Conservation (phyloP, 2,329 filamentous ascomycete genomes). For the Cordyceps cicadae region DNA sequence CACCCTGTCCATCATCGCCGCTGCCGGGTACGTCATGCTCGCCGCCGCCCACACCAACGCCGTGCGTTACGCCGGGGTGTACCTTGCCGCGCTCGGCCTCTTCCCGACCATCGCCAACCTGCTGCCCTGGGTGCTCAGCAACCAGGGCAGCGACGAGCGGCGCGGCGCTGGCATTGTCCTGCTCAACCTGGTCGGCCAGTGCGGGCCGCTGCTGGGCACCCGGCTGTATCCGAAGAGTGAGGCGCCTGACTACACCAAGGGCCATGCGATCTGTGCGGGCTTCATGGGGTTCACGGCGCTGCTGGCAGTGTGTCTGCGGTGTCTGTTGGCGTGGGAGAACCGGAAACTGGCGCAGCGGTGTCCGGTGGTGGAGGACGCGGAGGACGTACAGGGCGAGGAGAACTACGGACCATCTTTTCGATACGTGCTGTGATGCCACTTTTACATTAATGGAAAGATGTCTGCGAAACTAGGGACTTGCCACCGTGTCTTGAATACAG, state of each 20-base stretch:
- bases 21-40: conserved; percentile 21
- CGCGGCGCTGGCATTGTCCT: conserved; percentile 67
- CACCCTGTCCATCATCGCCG: conserved; percentile 14
- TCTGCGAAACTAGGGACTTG: too few relatives aligned
- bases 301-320: conserved; percentile 12
- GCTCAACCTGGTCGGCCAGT: conserved; percentile 68
- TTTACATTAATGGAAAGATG: not conserved
- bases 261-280: conserved; percentile 16
- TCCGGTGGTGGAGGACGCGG: conserved; percentile 1
- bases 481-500: too few relatives aligned
- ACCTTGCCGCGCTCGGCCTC: conserved; percentile 26
- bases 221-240: conserved; percentile 48
- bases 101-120: conserved; percentile 21
- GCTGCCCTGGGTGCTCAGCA: conserved; percentile 36
- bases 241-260: conserved; percentile 41
- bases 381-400: conserved; percentile 12
- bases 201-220: conserved; percentile 57
- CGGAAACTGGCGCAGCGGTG: conserved; percentile 13
- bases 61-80: conserved; percentile 29
- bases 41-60: conserved; percentile 15
- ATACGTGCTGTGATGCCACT: conserved; percentile 14
- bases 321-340: conserved; percentile 15
- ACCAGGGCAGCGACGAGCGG: conserved; percentile 56
- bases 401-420: conserved; percentile 18
- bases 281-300: conserved; percentile 18